Evolutionary conservation across 108 stramenopile genomes (phyloP), one percentile per base, ranked within the genome.

Genomic region (Pseudonitzschia pungens): DNA sequence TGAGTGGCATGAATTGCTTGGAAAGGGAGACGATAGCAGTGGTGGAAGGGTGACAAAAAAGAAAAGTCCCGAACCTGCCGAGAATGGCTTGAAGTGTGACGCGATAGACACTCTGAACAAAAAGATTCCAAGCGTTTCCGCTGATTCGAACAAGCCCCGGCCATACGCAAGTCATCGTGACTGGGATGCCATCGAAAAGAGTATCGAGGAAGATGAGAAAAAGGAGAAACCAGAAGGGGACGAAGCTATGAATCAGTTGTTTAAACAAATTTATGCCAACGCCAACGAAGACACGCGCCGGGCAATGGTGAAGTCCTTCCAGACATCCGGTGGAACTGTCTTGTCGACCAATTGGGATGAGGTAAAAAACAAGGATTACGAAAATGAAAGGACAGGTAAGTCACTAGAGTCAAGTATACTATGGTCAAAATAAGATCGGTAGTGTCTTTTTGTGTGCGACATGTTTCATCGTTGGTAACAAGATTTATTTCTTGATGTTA

Each of bases 331-430:
- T 18, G 99, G 99, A 31, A 98, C 98, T 5, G 93, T 93, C 3
- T 83, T 99, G 70, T 90, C 88, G 22, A 98, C 97, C 27, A 99
- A 99, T 79, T 99, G 99, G 99, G 83, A 93, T 62, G 99, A 99
- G 81, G 99, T 99, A 16, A 77, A 72, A 22, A 76, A 91, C 69
- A 96, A 89, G n/a, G 96, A 99, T 84, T 99, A 98, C 79, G 99
- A 99, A 80, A 93, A 92, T 77, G 92, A 98, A 80, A 82, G 96
- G 10, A 81, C 91, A 40, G 75, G 55, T 58, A 58, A 31, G 57
- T 14, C n/a, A n/a, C n/a, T n/a, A n/a, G n/a, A n/a, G n/a, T n/a
- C n/a, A n/a, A n/a, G n/a, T n/a, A n/a, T n/a, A n/a, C n/a, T n/a
- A n/a, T n/a, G n/a, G n/a, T n/a, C n/a, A n/a, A n/a, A n/a, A n/a